phyloP scores from a whole-genome alignment of 257 asterid genomes.

The Nicotiana sylvestris region DNA sequence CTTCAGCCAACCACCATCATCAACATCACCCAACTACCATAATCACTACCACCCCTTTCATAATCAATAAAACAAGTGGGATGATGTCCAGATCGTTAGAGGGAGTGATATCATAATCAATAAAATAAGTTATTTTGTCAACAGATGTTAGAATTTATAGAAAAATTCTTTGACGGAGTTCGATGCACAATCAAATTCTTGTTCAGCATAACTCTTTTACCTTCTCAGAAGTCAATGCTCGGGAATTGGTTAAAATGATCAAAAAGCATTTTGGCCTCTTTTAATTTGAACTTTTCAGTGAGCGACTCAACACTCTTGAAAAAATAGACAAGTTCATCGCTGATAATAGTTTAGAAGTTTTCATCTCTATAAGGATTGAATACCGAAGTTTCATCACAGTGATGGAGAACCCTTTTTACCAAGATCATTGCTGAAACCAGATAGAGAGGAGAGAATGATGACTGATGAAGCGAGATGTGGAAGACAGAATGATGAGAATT shows the following conservation, averaged over 20 bases:
- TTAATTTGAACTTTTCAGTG: slow-evolving; percentile 50
- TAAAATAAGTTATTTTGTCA: neutral
- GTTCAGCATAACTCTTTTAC: slow-evolving; percentile 28
- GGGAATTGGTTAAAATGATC: slow-evolving; percentile 85
- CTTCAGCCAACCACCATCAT: too few species aligned
- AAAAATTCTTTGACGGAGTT: neutral
- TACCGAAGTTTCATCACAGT: neutral
- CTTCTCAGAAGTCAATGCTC: slow-evolving; percentile 75
- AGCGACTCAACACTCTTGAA: slow-evolving; percentile 82
- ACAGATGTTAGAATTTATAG: slow-evolving; percentile 1
- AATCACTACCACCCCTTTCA: too few species aligned
- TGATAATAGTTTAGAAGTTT: neutral
- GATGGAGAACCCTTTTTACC: neutral
- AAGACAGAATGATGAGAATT: neutral
- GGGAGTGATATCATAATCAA: slow-evolving; percentile 13
- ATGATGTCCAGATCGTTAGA: neutral
- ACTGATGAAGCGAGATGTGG: too few species aligned
- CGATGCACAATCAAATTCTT: slow-evolving; percentile 9
- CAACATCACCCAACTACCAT: too few species aligned
- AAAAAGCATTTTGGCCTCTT: slow-evolving; percentile 73
- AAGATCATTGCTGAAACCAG: neutral
- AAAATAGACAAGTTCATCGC: slow-evolving; percentile 4
- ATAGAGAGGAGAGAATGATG: neutral
- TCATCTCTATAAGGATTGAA: neutral
- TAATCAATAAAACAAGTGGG: too few species aligned